Evolutionary conservation across 1,284 basidiomycete species (phyloP), one percentile per base, ranked within the genome.

Genomic region (Ceratobasidium sp.): DNA sequence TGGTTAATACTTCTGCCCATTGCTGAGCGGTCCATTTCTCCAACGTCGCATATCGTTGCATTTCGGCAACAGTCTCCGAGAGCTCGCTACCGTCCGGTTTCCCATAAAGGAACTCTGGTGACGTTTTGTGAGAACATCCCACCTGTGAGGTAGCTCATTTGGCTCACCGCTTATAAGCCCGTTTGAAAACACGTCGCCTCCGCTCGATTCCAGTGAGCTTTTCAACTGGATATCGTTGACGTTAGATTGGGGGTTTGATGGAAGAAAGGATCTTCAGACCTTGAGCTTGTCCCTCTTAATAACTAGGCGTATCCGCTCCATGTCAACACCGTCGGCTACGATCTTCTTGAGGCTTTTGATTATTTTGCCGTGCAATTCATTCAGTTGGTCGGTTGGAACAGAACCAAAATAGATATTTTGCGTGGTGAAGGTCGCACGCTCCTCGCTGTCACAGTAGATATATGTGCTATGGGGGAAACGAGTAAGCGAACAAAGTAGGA

Each of bases 241-340:
- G 27, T 63, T 9, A 48, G 43, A 5, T n/a, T 22, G 16, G 7
- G n/a, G 13, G 59, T 61, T 14, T 29, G 31, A 27, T 9, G 24
- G 22, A 16, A 29, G 29, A 2, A 29, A 27, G 2, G 8, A 29
- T 22, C 2, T 16, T 59, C 81, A 62, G 78, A 92, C 91, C 85
- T 96, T 94, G 76, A 94, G 89, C 82, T 94, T 92, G 80, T 98
- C 95, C 46, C 96, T 86, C 77, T 92, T 89, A 73, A 99, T 90
- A 24, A 98, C 86, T 88, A 94, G 92, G 22, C 83, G 82, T 92
- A 99, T 98, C 31, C 98, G 86, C 39, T 91, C 86, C 92, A 98
- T 96, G 83, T 99, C 95, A 74, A 99, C 85, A 4, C 93, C 95
- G 74, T 92, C 89, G 24, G 87, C 80, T 24, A 88, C 88, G 66